Evolutionary conservation across 2,329 filamentous ascomycete genomes (phyloP), one percentile per base, ranked within the genome.

Genomic region (Periconia macrospinosa): DNA sequence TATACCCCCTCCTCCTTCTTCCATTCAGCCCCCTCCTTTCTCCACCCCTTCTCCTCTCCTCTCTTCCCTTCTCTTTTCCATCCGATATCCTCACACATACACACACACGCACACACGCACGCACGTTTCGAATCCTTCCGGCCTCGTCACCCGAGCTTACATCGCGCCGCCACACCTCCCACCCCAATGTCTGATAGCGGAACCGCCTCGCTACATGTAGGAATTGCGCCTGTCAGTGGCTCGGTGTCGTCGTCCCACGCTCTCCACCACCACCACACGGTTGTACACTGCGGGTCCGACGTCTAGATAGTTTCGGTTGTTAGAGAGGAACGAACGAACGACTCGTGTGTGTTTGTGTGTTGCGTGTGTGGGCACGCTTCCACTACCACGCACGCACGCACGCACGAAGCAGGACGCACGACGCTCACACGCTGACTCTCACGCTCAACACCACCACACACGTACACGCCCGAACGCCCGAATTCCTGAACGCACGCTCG

Each of bases 101-200:
- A n/a, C n/a, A n/a, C n/a, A n/a, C 41, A 14, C n/a, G 30, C 15
- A 5, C 20, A 45, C 11, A 45, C 19, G 42, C 41, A 14, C 18
- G 19, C 19, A 27, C 35, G 27, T 43, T 18, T 27, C 17, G 18
- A 13, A 15, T 14, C 45, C 41, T 30, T 18, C 37, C n/a, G n/a
- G 30, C 50, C 50, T 49, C 18, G 13, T 37, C 50, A 42, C 27
- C 42, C 45, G 18, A n/a, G n/a, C n/a, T n/a, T n/a, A n/a, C n/a
- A n/a, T n/a, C n/a, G n/a, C n/a, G n/a, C n/a, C n/a, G n/a, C n/a
- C n/a, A 42, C 47, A 43, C 33, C 35, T 37, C 44, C 46, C n/a
- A n/a, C 50, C 53, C 53, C 57, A 62, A 63, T 65, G 62, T 64
- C 61, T 55, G 58, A 54, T 54, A 60, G 62, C 56, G 57, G 54